Conservation (phyloP, 192 early-diverging fungal genomes). For the Backusella parvicylindrica region DNA sequence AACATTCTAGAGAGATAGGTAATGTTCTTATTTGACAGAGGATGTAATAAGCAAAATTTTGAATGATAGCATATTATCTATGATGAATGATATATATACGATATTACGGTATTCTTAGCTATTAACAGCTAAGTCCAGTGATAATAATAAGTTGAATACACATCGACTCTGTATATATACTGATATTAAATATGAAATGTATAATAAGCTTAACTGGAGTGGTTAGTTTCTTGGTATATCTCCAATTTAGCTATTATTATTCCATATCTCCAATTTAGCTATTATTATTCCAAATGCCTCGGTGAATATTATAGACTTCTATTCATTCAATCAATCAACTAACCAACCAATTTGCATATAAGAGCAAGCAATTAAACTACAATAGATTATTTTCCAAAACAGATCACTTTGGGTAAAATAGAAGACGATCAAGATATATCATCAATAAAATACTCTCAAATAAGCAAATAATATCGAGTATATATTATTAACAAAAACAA, state of each 20-base stretch:
- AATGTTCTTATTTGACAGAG: too few species aligned
- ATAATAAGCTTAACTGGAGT: not conserved
- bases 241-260: not conserved
- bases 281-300: not conserved
- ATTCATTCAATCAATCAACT: too few species aligned
- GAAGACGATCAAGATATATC: not conserved
- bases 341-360: not conserved
- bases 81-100: too few species aligned
- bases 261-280: not conserved
- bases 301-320: not conserved
- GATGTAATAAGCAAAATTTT: too few species aligned
- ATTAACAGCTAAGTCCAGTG: not conserved
- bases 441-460: too few species aligned
- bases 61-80: not conserved
- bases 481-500: too few species aligned
- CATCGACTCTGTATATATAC: too few species aligned
- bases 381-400: not conserved
- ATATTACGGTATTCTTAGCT: not conserved
- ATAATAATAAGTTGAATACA: too few species aligned
- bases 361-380: not conserved
- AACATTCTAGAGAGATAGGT: too few species aligned
- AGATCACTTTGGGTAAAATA: not conserved
- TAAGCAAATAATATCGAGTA: too few species aligned
- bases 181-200: too few species aligned
- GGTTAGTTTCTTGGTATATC: not conserved